Base-by-base conservation (phyloP, 1,284 basidiomycete genomes). In the Fomitopsis palustris region DNA sequence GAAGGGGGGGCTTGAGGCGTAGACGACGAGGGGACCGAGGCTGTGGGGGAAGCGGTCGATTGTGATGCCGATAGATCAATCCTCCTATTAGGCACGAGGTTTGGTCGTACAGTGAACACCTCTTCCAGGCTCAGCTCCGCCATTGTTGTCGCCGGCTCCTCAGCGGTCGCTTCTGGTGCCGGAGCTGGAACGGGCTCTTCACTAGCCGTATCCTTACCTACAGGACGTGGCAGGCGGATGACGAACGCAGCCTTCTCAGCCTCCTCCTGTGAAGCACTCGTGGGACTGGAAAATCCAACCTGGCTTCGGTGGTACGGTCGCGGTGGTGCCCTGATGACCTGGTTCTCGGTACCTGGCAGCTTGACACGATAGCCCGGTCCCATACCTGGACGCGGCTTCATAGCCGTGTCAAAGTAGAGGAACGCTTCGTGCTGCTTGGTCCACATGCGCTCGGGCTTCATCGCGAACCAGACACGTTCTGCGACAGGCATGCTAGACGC, bases 391-490 rank as follows among this genome's bases (percentile, higher is more conserved):
- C 83, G 82, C 21, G 83, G 78, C 68, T 85, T 87, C 21, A 83
- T 73, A 25, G 80, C 70, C 21, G 78, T 67, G 55, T 91, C 88
- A 55, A 81, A 78, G 74, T 86, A 86, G 25, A 92, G 81, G 70
- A 84, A 88, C 1, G 77, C 79, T 66, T 92, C 89, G 62, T 86
- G 83, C 60, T 90, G 88, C 65, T 90, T 90, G 4, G 90, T 92
- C 88, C 88, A 92, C 65, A 85, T 80, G 43, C 80, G 81, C 69
- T 92, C 90, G 7, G 89, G 90, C 70, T 88, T 90, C 82, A 84
- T 84, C 4, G 80, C 73, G 66, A 79, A 90, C 84, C 88, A 89
- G 41, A 81, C 75, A 45, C 86, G 82, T 21, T 79, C 79, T 4
- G 77, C 61, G 41, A 65, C 51, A n/a, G 72, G 54, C 74, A 65